phyloP scores from a whole-genome alignment of 257 asterid genomes.

The Nicotiana benthamiana region DNA sequence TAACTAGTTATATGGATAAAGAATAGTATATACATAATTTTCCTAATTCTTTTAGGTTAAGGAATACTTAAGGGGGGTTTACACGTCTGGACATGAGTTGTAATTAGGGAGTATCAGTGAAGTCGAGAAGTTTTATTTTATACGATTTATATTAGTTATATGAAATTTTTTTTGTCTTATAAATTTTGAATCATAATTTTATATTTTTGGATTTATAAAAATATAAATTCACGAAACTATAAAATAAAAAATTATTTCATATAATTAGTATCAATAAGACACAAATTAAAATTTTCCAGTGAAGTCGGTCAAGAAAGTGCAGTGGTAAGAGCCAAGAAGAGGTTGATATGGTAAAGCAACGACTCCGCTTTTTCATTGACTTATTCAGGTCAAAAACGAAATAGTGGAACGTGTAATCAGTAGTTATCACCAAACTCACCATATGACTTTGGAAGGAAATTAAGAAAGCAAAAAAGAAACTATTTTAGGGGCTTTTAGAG shows the following conservation, averaged over 20 bases:
- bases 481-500: too few relatives aligned
- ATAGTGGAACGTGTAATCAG: not conserved
- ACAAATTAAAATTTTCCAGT: too few relatives aligned
- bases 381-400: not conserved
- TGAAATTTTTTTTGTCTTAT: too few relatives aligned
- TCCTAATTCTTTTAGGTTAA: not conserved
- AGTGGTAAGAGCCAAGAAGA: not conserved
- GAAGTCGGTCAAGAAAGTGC: slow-evolving; percentile 18
- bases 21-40: not conserved
- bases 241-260: too few relatives aligned
- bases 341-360: not conserved
- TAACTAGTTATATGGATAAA: not conserved
- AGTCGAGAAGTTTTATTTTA: too few relatives aligned
- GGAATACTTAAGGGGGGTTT: not conserved
- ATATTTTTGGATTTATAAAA: too few relatives aligned
- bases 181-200: too few relatives aligned
- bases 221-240: too few relatives aligned
- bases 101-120: not conserved
- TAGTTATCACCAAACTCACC: not conserved
- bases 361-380: not conserved
- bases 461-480: not conserved
- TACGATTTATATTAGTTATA: too few relatives aligned
- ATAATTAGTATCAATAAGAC: too few relatives aligned
- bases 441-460: not conserved
- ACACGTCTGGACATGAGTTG: not conserved